phyloP scores from a whole-genome alignment of 805 yeast genomes.

The Wickerhamiella galacta region DNA sequence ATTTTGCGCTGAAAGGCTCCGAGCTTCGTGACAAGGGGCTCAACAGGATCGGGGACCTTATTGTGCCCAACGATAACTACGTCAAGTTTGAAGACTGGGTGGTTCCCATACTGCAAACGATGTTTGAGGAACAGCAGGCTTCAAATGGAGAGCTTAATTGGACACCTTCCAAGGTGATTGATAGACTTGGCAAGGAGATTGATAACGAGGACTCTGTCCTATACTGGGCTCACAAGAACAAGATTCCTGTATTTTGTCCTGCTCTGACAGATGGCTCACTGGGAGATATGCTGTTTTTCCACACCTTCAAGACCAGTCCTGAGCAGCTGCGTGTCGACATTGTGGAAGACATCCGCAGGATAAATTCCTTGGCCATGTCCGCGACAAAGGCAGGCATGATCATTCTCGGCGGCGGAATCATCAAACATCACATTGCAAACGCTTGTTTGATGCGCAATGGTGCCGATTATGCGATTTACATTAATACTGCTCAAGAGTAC shows the following conservation, averaged over 20 bases:
- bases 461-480: slow-evolving; percentile 93
- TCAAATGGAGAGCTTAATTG: slow-evolving; percentile 49
- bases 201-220: slow-evolving; percentile 84
- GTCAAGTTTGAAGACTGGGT: slow-evolving; percentile 98
- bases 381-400: slow-evolving; percentile 93
- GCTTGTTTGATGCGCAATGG: slow-evolving; percentile 99
- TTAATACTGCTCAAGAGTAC: slow-evolving; percentile 96
- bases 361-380: slow-evolving; percentile 89
- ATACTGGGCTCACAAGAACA: slow-evolving; percentile 95
- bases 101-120: slow-evolving; percentile 75
- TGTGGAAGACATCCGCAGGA: slow-evolving; percentile 81
- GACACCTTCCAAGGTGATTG: slow-evolving; percentile 90
- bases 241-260: slow-evolving; percentile 94
- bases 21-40: slow-evolving; percentile 82
- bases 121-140: slow-evolving; percentile 73
- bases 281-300: slow-evolving; percentile 98
- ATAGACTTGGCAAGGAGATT: slow-evolving; percentile 88
- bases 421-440: slow-evolving; percentile 94
- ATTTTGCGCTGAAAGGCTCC: slow-evolving; percentile 66
- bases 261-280: slow-evolving; percentile 95
- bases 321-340: slow-evolving; percentile 78
- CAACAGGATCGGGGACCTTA: slow-evolving; percentile 92
- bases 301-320: slow-evolving; percentile 89
- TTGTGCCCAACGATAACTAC: slow-evolving; percentile 96
- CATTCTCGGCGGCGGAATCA: slow-evolving; percentile 87